These are phyloP conservation scores for Chaetomium fimeti DNA, from an alignment of 495 filamentous ascomycete species.

Conservation along the genomic window DNA sequence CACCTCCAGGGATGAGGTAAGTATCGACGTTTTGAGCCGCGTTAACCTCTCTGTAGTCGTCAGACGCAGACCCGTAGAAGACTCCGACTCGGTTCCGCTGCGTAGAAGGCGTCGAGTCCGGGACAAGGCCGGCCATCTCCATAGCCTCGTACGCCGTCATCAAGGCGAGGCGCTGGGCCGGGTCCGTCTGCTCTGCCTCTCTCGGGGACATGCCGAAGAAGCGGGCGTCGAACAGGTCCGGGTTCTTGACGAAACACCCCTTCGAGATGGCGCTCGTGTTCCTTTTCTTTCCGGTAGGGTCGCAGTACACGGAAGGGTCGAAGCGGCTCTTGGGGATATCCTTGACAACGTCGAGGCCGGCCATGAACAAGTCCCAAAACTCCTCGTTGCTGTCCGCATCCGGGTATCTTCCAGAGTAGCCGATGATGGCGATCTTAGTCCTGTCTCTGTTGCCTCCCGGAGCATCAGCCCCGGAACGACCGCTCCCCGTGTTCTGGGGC, in stretches of 20 bases:
- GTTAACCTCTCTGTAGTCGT: conserved; percentile 85
- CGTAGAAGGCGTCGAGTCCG: conserved; percentile 75
- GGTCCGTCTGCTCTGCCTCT: conserved; percentile 81
- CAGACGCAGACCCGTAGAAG: conserved; percentile 83
- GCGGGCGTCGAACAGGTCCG: conserved; percentile 67
- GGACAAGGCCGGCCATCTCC: conserved; percentile 80
- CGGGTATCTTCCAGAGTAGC: conserved; percentile 68
- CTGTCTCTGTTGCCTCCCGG: neutral
- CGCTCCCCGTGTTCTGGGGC: neutral
- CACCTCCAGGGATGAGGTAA: conserved; percentile 82
- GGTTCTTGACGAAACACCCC: conserved; percentile 79
- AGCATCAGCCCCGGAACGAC: neutral
- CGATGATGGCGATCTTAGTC: conserved; percentile 63
- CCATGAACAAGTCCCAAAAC: conserved; percentile 66
- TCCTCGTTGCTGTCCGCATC: conserved; percentile 57
- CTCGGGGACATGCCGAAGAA: conserved; percentile 94
- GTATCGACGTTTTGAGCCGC: conserved; percentile 81
- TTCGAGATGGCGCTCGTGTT: conserved; percentile 76
- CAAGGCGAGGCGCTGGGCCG: conserved; percentile 75
- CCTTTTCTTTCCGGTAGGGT: conserved; percentile 65
- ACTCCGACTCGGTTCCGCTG: conserved; percentile 77
- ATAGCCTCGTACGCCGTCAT: conserved; percentile 82
- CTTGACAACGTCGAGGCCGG: conserved; percentile 55
- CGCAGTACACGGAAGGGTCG: conserved; percentile 67
- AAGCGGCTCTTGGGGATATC: conserved; percentile 66